Evolutionary conservation across 768 basidiomycete species (phyloP).

Genomic region (Mycena sanguinolenta): DNA sequence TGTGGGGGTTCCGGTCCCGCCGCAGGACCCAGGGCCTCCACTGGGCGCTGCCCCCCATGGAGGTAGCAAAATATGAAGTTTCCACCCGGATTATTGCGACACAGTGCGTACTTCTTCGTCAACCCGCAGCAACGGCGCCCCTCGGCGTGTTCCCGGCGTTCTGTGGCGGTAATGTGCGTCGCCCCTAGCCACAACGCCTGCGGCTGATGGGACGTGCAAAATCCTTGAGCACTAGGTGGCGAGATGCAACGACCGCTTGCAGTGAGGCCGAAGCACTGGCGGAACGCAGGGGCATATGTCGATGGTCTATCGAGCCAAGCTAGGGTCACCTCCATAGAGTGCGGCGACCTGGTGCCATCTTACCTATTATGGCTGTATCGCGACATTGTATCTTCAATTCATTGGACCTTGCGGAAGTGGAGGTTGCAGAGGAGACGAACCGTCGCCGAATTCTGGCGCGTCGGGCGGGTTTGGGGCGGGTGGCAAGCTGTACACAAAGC

Average conservation of each 20-base stretch:
- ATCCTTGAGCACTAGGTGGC: not conserved
- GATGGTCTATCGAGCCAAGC: not conserved
- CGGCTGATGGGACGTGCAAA: constrained; percentile 17
- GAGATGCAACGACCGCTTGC: not conserved
- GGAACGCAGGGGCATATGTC: not conserved
- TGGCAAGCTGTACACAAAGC: too few species aligned
- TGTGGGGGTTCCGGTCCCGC: constrained; percentile 7
- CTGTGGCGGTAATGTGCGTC: not conserved
- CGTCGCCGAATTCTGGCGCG: too few species aligned
- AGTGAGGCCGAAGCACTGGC: constrained; percentile 11
- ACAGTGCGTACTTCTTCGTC: constrained; percentile 21
- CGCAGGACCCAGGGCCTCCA: not conserved
- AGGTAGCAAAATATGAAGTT: constrained; percentile 10
- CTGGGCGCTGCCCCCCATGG: constrained; percentile 16
- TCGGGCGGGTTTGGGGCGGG: too few species aligned
- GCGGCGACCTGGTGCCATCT: not conserved
- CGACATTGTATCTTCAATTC: too few species aligned
- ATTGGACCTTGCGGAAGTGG: too few species aligned
- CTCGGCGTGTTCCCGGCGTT: constrained; percentile 18
- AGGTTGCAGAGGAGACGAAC: too few species aligned
- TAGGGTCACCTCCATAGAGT: not conserved
- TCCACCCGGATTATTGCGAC: constrained; percentile 12
- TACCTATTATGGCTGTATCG: not conserved
- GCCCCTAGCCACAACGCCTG: constrained; percentile 19
- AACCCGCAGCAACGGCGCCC: constrained; percentile 25